Base-by-base conservation (phyloP, 2,329 filamentous ascomycete genomes). In the Acarospora socialis region DNA sequence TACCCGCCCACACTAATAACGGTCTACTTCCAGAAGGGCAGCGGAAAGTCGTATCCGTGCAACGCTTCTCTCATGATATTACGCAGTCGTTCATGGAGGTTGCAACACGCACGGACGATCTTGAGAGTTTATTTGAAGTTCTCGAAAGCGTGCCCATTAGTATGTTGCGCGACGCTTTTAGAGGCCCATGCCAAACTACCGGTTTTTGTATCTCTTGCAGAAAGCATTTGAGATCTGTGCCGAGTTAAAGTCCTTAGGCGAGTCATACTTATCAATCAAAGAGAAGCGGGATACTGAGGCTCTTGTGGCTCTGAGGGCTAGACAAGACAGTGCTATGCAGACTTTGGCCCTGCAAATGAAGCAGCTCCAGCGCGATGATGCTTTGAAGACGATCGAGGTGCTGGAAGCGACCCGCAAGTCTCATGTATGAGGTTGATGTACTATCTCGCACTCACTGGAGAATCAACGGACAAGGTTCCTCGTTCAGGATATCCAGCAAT, bases 131-230 rank as follows among this genome's bases (percentile, higher is more conserved):
- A n/a, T n/a, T n/a, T n/a, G n/a, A n/a, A n/a, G n/a, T n/a, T n/a
- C n/a, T n/a, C n/a, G n/a, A n/a, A n/a, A n/a, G n/a, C n/a, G n/a
- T n/a, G n/a, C n/a, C n/a, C n/a, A n/a, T n/a, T n/a, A n/a, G n/a
- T n/a, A n/a, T n/a, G n/a, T n/a, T n/a, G n/a, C n/a, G n/a, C n/a
- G n/a, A n/a, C n/a, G n/a, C 6, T 9, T 41, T 1, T 34, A 38
- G 28, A 30, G 30, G 3, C 41, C 47, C 2, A 38, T 53, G 33
- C 50, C 52, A 1, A 45, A 46, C 17, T 49, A 49, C 27, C 42
- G 50, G 6, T 54, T 54, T 32, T 17, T 32, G 7, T 42, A 38
- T 9, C 29, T 52, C 3, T 34, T 51, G 0, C 21, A 39, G 12
- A 43, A 42, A 27, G 47, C 50, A 2, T 28, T 49, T 10, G 51